Evolutionary conservation across 108 stramenopile species (phyloP), one percentile per base, ranked within the genome.

Genomic region (Bacterosira constricta): DNA sequence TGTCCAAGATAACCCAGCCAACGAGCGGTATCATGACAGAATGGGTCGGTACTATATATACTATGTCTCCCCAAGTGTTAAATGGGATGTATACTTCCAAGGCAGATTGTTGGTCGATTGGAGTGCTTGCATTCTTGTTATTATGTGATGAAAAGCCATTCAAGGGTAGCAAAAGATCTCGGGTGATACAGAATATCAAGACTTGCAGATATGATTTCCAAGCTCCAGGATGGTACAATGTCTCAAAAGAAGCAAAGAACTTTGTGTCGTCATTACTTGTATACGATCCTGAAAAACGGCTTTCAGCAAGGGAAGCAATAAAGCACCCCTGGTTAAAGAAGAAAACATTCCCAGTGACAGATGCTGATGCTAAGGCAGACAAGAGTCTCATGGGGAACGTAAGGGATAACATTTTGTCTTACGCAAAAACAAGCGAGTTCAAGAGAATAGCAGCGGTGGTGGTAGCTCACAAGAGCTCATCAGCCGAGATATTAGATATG

Each of bases 1-100:
- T 96, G 55, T 80, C 82, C 31, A 93, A 90, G 36, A 89, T 86
- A 59, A 88, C 85, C 64, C 13, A 63, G 2, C 74, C 80, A 15
- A 76, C 63, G 50, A 44, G 64, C 11, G 56, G 71, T 6, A 26
- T 73, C 1, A 63, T 89, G 25, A 83, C 77, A 18, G 90, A 90
- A 52, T 84, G 86, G 15, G 86, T 90, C 9, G 90, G 91, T n/a
- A 90, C 94, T 11, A 63, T 92, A 1, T 93, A 93, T 62, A 85
- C 85, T 36, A 93, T 95, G 88, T 73, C 85, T 2, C 94, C 94
- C 1, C 85, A 95, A 52, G 91, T 92, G 5, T 38, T 92, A 11
- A 68, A 86, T 25, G 93, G 91, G 11, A 61, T 63, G 13, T 94
- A 97, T 61, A 88, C 88, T 6, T 38, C 61, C 35, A 82, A 93